Evolutionary conservation across 2,329 filamentous ascomycete species (phyloP).

Genomic region (Pseudogymnoascus sp.): DNA sequence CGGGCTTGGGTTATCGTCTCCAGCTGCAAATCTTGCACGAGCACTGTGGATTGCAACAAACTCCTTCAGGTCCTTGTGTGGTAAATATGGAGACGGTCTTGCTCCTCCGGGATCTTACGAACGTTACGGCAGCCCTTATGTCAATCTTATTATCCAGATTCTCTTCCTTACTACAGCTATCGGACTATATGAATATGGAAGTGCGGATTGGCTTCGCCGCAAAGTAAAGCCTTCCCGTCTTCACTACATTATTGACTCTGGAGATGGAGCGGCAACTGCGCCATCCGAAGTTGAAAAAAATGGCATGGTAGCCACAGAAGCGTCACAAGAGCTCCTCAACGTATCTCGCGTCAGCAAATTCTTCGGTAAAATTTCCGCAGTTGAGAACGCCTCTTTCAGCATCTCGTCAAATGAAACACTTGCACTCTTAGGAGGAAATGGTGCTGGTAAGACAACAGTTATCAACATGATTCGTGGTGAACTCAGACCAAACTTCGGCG

Average conservation of each 20-base stretch:
- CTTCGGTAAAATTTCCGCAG: constrained; percentile 51
- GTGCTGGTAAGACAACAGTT: constrained; percentile 57
- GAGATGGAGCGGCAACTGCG: constrained; percentile 20
- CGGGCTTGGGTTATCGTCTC: constrained; percentile 47
- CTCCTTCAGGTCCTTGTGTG: constrained; percentile 20
- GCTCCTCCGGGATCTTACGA: constrained; percentile 17
- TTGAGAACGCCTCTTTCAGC: constrained; percentile 56
- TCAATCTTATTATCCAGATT: constrained; percentile 23
- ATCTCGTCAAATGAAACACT: constrained; percentile 54
- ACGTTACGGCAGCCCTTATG: constrained; percentile 22
- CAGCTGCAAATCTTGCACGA: constrained; percentile 49
- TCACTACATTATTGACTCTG: constrained; percentile 21
- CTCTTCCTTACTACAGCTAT: constrained; percentile 18
- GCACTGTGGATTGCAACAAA: constrained; percentile 43
- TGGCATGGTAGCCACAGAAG: constrained; percentile 24
- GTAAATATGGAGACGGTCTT: constrained; percentile 19
- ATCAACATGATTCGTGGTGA: constrained; percentile 60
- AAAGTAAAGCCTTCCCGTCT: constrained; percentile 19
- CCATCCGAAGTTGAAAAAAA: constrained; percentile 25
- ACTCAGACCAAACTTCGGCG: constrained; percentile 46
- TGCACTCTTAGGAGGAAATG: constrained; percentile 57
- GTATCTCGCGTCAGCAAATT: constrained; percentile 53
- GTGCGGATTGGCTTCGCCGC: constrained; percentile 21
- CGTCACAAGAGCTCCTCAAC: constrained; percentile 41
- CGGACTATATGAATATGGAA: constrained; percentile 22